phyloP scores from a whole-genome alignment of 169 alveolate species.

The Plasmodium reichenowi region DNA sequence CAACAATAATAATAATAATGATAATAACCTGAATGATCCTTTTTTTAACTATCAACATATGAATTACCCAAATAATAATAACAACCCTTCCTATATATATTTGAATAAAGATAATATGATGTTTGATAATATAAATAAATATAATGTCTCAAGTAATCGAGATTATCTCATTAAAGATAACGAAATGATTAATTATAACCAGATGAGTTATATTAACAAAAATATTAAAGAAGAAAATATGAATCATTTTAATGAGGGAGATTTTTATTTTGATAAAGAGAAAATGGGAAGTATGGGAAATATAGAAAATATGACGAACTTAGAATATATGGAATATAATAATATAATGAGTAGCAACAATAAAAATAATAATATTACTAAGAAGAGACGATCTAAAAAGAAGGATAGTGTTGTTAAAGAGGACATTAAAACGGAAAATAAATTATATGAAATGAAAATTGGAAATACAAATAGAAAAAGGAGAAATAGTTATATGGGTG shows the following conservation, averaged over 20 bases:
- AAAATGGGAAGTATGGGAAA: background rate
- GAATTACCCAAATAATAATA: too few species aligned
- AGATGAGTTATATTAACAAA: too few species aligned
- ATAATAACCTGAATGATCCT: too few species aligned
- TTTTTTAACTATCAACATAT: too few species aligned
- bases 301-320: background rate
- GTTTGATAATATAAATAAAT: too few species aligned
- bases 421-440: background rate
- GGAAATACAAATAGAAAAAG: constrained; percentile 37
- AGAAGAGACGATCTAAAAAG: background rate
- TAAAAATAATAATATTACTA: background rate
- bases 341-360: background rate
- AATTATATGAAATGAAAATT: background rate
- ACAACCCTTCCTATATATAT: too few species aligned
- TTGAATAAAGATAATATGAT: too few species aligned
- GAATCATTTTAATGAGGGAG: background rate
- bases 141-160: too few species aligned
- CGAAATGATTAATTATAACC: too few species aligned
- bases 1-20: too few species aligned
- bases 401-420: background rate
- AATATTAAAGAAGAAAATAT: too few species aligned
- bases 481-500: constrained; percentile 12
- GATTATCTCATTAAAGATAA: too few species aligned
- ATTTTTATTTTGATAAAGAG: background rate
- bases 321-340: background rate